phyloP scores from a whole-genome alignment of 2,329 filamentous ascomycete species.

The Rasamsonia emersonii region DNA sequence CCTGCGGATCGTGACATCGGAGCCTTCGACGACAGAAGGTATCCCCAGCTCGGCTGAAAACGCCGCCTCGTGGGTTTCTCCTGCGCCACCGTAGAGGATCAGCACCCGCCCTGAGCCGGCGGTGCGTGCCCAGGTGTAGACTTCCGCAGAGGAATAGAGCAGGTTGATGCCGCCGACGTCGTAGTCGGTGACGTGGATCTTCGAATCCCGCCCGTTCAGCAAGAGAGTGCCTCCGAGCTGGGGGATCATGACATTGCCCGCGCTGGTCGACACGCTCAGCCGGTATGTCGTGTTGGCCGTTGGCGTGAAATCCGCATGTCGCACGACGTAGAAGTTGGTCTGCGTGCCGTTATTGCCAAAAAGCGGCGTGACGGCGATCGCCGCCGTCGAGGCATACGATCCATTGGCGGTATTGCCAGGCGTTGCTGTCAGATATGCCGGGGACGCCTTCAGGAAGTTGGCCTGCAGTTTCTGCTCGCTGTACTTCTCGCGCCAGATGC shows the following conservation, averaged over 20 bases:
- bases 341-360: conserved; percentile 45
- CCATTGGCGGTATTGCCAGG: conserved; percentile 37
- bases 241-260: conserved; percentile 30
- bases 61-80: conserved; percentile 33
- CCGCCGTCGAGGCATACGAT: conserved; percentile 45
- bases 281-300: conserved; percentile 51
- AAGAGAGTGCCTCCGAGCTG: conserved; percentile 30
- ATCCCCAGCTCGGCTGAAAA: conserved; percentile 18
- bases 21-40: conserved; percentile 25
- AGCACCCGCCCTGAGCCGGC: conserved; percentile 45
- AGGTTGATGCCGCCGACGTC: no score
- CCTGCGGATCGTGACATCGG: conserved; percentile 14
- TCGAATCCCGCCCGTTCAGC: conserved; percentile 35
- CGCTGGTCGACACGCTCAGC: conserved; percentile 45
- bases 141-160: conserved; percentile 37
- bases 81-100: conserved; percentile 30
- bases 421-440: conserved; percentile 55
- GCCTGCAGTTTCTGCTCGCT: conserved; percentile 67
- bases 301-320: conserved; percentile 57
- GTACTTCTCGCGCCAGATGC: conserved; percentile 65
- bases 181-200: conserved; percentile 36
- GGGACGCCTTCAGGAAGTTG: conserved; percentile 65
- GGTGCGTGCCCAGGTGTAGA: conserved; percentile 49
- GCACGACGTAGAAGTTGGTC: conserved; percentile 56
- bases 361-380: conserved; percentile 53